phyloP scores from a whole-genome alignment of 2,329 filamentous ascomycete species.

The Alternaria panax region DNA sequence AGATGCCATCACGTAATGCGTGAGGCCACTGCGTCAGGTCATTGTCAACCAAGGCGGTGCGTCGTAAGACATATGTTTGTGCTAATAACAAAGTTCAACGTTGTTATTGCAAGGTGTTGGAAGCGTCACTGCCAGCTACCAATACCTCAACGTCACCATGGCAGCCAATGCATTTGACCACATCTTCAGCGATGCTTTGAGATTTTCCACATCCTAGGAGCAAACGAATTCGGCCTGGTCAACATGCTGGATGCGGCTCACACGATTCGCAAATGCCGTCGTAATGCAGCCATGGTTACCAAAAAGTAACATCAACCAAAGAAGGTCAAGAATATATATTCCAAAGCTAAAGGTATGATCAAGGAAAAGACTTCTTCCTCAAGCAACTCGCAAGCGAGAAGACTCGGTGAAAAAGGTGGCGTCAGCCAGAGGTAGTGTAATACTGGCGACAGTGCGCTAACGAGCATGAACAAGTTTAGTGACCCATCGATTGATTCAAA shows the following conservation, averaged over 20 bases:
- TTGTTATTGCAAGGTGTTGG: not conserved
- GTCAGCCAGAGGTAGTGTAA: constrained; percentile 24
- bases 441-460: constrained; percentile 25
- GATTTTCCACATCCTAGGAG: too few species aligned
- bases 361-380: constrained; percentile 23
- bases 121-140: not conserved
- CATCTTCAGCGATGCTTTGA: not conserved
- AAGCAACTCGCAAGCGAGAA: constrained; percentile 28
- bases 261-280: not conserved
- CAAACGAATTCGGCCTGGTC: not conserved
- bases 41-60: not conserved
- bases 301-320: not conserved
- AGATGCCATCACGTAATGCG: too few species aligned
- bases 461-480: constrained; percentile 24
- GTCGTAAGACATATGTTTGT: not conserved
- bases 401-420: constrained; percentile 33
- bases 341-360: not conserved
- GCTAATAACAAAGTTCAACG: not conserved
- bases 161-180: not conserved
- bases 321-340: too few species aligned
- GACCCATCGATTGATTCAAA: constrained; percentile 15
- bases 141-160: not conserved
- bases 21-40: not conserved
- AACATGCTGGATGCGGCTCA: not conserved
- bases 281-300: not conserved